A percentile compares a stretch with the other conserved stretches of the same genome.
phyloP scores from a whole-genome alignment of 352 stramenopile genomes.

The Phytopythium chamaehyphon region DNA sequence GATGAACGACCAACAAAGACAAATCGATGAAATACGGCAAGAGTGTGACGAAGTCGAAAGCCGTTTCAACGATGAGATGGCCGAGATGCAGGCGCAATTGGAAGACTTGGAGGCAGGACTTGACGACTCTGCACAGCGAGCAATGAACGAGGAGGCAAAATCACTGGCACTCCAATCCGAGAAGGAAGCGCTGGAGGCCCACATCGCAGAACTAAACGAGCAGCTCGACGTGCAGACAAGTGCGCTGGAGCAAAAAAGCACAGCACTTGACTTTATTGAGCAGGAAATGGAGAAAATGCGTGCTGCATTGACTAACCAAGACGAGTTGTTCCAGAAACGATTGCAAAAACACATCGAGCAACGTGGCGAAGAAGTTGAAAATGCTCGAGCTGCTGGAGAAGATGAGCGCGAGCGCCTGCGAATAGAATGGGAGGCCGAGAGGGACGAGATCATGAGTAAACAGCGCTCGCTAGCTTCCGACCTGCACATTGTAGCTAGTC shows the following conservation, averaged over 20 bases:
- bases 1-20: constrained; percentile 56
- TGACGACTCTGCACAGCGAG: constrained; percentile 49
- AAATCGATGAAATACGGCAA: constrained; percentile 37
- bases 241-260: constrained; percentile 44
- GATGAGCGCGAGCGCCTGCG: constrained; percentile 31
- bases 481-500: constrained; percentile 34
- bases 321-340: constrained; percentile 45
- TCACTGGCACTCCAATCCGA: constrained; percentile 16
- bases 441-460: constrained; percentile 31
- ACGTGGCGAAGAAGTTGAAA: constrained; percentile 41
- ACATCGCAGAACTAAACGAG: constrained; percentile 4
- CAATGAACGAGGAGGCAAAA: constrained; percentile 27
- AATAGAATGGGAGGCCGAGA: constrained; percentile 27
- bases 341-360: constrained; percentile 45
- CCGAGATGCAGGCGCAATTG: constrained; percentile 42
- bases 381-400: constrained; percentile 19
- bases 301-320: constrained; percentile 43
- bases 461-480: constrained; percentile 36
- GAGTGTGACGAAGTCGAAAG: constrained; percentile 24
- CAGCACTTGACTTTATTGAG: constrained; percentile 60
- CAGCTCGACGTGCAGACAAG: constrained; percentile 21
- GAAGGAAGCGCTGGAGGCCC: background rate
- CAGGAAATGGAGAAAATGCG: constrained; percentile 69
- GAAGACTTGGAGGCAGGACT: constrained; percentile 58
- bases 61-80: constrained; percentile 47